Base-by-base conservation (phyloP, 345 rosid genomes). In the Gynandropsis gynandra region DNA sequence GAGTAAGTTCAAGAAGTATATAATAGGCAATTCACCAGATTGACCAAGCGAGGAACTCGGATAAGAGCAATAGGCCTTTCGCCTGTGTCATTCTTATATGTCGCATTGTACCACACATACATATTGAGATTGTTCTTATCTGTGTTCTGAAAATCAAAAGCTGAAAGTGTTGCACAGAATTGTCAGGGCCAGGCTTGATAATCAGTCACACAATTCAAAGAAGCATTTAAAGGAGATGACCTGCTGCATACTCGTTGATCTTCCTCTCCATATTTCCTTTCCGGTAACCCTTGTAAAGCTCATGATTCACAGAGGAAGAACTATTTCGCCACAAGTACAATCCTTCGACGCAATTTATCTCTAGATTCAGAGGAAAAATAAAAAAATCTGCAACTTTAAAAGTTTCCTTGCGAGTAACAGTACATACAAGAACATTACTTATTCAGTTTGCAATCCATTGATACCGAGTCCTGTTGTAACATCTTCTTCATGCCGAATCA, bases 61-160 rank as follows among this genome's bases (percentile, higher is more conserved):
- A 80, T 18, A 68, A 80, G 63, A 37, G 67, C 59, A 52, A 64
- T 56, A 13, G 78, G 56, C 7, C 7, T 6, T 52, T 34, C 10
- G 44, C 65, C 52, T 9, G 70, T 35, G 44, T 64, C 69, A 62
- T 82, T 69, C 68, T 68, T 74, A 51, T 75, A 76, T 19, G 83
- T 80, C 10, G 94, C 75, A 67, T 93, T 93, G 73, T 85, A 93
- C 99, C 97, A 85, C 56, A 88, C 64, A 73, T 34, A 74, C 66
- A 80, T 80, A 43, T 80, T 85, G 61, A 83, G 83, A 56, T 37
- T 77, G 35, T 33, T 78, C 36, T 8, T 35, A 56, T 76, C 52
- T 35, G 97, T 78, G 70, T 83, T 74, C 69, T 78, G 71, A 72
- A 85, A 81, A 81, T 93, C 99, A 75, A 88, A 93, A 12, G 78